These are phyloP conservation scores for Malus hybrid DNA, from an alignment of 331 rosid species.

Conservation along the genomic window DNA sequence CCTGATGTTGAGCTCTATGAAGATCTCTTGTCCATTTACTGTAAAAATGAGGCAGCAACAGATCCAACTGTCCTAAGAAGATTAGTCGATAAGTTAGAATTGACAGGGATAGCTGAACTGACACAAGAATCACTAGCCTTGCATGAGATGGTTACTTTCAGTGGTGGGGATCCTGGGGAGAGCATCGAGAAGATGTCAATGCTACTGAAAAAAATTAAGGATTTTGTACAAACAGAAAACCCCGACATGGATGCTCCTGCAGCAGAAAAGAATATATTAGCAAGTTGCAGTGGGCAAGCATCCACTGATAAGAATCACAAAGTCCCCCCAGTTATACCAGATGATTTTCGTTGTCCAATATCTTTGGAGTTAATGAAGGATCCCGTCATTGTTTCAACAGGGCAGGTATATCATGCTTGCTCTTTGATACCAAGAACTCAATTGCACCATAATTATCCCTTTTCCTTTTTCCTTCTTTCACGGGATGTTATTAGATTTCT, in stretches of 20 bases:
- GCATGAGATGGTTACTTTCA: no score
- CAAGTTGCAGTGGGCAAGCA: slow-evolving; percentile 37
- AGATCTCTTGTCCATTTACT: slow-evolving; percentile 54
- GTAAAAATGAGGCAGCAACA: slow-evolving; percentile 31
- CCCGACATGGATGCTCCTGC: slow-evolving; percentile 43
- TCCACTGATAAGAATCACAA: slow-evolving; percentile 43
- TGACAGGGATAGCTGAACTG: no score
- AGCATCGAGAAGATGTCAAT: slow-evolving; percentile 80
- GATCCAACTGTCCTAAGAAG: no score
- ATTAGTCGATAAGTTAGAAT: no score
- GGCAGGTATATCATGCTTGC: slow-evolving; percentile 61
- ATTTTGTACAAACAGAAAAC: slow-evolving; percentile 76
- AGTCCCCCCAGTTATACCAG: slow-evolving; percentile 44
- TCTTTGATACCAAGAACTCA: slow-evolving; percentile 4
- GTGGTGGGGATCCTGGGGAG: slow-evolving; percentile 59
- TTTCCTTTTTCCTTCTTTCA: neutral
- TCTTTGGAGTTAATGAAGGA: slow-evolving; percentile 90
- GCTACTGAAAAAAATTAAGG: slow-evolving; percentile 74
- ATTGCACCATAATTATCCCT: neutral
- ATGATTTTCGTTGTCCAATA: slow-evolving; percentile 92
- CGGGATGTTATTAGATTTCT: neutral
- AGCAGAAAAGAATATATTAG: slow-evolving; percentile 31
- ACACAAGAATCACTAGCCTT: no score
- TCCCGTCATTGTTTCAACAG: slow-evolving; percentile 96
- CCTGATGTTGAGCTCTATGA: slow-evolving; percentile 60